A percentile compares a stretch with the other conserved stretches of the same genome.
phyloP scores from a whole-genome alignment of 2,329 filamentous ascomycete species.

The Cladosporium sphaerospermum region DNA sequence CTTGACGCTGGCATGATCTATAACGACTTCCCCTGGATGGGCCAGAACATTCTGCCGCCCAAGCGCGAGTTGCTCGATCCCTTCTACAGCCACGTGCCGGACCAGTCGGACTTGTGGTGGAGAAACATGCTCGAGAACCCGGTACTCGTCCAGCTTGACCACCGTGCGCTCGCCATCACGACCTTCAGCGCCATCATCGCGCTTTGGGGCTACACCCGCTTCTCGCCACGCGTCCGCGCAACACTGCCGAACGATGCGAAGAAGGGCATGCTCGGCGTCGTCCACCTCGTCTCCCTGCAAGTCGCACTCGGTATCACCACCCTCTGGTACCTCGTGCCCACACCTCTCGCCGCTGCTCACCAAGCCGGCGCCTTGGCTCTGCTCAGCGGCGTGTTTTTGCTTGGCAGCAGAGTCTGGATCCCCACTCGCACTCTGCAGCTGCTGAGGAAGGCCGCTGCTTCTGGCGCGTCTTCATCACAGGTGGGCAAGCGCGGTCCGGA shows the following conservation, averaged over 20 bases:
- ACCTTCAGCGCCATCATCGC: conserved; percentile 77
- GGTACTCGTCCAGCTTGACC: conserved; percentile 88
- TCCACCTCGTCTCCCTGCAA: conserved; percentile 77
- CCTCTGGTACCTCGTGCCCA: conserved; percentile 88
- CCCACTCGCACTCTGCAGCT: conserved; percentile 43
- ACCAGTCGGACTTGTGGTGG: conserved; percentile 85
- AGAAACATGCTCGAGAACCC: conserved; percentile 97
- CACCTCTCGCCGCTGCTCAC: conserved; percentile 79
- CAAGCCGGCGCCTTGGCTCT: conserved; percentile 85
- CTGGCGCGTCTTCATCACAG: not conserved
- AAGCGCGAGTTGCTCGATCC: conserved; percentile 74
- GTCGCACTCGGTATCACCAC: conserved; percentile 83
- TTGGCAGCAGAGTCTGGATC: conserved; percentile 71
- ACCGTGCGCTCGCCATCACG: conserved; percentile 83
- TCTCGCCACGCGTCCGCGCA: conserved; percentile 57
- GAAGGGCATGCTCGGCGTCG: conserved; percentile 69
- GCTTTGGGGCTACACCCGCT: conserved; percentile 74
- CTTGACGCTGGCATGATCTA: conserved; percentile 96
- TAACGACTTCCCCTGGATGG: conserved; percentile 98
- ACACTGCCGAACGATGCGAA: conserved; percentile 53
- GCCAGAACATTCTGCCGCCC: conserved; percentile 72
- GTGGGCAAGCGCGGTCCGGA: conserved; percentile 14
- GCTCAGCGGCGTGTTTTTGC: conserved; percentile 71
- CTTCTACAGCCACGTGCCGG: conserved; percentile 75
- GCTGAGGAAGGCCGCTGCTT: conserved; percentile 3